Base-by-base conservation (phyloP, 2,329 filamentous ascomycete genomes). In the Colletotrichum musae region DNA sequence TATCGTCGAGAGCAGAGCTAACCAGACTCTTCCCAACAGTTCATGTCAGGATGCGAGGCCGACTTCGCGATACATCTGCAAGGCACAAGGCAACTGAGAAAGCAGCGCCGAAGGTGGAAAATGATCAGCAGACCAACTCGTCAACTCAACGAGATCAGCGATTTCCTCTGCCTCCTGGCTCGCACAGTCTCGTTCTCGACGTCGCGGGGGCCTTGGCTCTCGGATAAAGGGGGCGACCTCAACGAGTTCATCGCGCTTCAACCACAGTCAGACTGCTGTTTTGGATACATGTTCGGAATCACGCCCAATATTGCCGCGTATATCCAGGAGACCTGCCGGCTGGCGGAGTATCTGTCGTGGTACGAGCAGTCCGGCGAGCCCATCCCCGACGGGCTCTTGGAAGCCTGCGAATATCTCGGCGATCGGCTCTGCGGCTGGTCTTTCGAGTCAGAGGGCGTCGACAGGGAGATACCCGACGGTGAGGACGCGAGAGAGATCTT, bases 61-160 rank as follows among this genome's bases (percentile, higher is more conserved):
- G 61, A 64, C 36, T 64, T 64, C 7, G 61, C 53, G 1, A 13
- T 64, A 41, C 61, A 64, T 6, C 10, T 64, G 7, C 52, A 50
- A 50, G 61, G 61, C 43, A 58, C 52, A 10, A 39, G 51, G n/a
- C 61, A 64, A 21, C 45, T 64, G 2, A 56, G 45, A 2, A 64
- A 64, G 18, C 53, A 28, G 1, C 61, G 61, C 3, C 16, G 45
- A 5, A 28, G 28, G 28, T 64, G 61, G 61, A 41, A 21, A 15
- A 26, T 50, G 4, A 43, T 51, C 4, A 50, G 52, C 21, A 21
- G 32, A 32, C 52, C 41, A 12, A 64, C 53, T 3, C 61, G 39
- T 15, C 61, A 64, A 16, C 53, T 64, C 1, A 58, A 64, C 9
- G 61, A 64, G 5, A 64, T 64, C 41, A 64, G 61, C 7, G 61